These are phyloP conservation scores for Lasiodiplodia sp. DNA, from an alignment of 2,329 filamentous ascomycete species.

Conservation along the genomic window DNA sequence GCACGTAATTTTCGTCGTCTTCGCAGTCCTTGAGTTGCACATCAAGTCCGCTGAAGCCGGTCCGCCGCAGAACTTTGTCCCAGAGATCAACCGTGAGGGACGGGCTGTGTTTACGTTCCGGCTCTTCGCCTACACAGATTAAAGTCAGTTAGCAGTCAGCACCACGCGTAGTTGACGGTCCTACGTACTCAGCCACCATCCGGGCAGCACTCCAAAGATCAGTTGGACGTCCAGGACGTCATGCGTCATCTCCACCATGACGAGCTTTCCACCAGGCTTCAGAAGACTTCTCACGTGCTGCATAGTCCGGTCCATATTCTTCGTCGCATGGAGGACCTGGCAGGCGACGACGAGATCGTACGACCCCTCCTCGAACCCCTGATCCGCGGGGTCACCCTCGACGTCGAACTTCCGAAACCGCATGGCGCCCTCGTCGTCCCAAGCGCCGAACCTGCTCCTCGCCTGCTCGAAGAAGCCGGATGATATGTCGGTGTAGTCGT, in stretches of 20 bases:
- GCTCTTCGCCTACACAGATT: too few species aligned
- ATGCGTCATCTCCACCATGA: constrained; percentile 38
- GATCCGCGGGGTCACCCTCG: constrained; percentile 24
- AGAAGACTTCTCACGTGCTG: constrained; percentile 34
- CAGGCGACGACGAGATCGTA: constrained; percentile 29
- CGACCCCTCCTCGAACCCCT: constrained; percentile 25
- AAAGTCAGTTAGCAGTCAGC: too few species aligned
- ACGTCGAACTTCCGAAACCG: constrained; percentile 26
- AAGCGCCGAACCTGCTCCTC: constrained; percentile 29
- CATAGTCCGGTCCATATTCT: constrained; percentile 29
- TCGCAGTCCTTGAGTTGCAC: too few species aligned
- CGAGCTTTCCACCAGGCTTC: constrained; percentile 53
- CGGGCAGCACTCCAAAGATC: constrained; percentile 36
- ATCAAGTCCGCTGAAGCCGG: too few species aligned
- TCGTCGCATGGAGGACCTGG: constrained; percentile 32
- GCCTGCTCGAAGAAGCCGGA: constrained; percentile 33
- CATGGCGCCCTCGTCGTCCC: constrained; percentile 9
- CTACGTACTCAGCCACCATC: constrained; percentile 37
- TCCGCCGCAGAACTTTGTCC: too few species aligned
- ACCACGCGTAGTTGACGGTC: too few species aligned
- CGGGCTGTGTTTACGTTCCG: too few species aligned
- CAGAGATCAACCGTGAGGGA: too few species aligned
- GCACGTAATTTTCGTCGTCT: too few species aligned
- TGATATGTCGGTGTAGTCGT: constrained; percentile 37
- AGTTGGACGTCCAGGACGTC: constrained; percentile 14